Evolutionary conservation across 208 protist species (phyloP).

Genomic region (Porcisia hertigi): DNA sequence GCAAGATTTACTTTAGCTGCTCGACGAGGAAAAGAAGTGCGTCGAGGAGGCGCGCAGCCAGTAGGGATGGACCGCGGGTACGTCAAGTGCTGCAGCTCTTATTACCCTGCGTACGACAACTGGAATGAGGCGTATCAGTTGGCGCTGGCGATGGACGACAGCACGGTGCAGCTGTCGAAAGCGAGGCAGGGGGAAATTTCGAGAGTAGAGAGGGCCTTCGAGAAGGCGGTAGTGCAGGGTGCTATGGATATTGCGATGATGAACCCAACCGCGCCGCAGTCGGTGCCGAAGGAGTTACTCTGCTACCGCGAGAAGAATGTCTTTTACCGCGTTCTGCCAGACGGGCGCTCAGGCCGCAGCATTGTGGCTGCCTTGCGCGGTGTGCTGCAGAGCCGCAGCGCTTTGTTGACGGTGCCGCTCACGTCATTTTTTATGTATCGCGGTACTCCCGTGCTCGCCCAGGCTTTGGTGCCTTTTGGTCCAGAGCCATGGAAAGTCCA

Average conservation of each 20-base stretch:
- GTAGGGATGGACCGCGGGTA: slow-evolving; percentile 40
- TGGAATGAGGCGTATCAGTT: slow-evolving; percentile 85
- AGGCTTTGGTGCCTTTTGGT: slow-evolving; percentile 80
- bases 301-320: slow-evolving; percentile 86
- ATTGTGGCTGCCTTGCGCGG: slow-evolving; percentile 77
- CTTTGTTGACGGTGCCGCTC: slow-evolving; percentile 79
- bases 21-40: no score
- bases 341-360: slow-evolving; percentile 78
- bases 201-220: slow-evolving; percentile 60
- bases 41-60: neutral
- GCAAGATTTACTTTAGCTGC: no score
- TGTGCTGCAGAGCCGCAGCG: slow-evolving; percentile 70
- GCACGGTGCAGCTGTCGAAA: slow-evolving; percentile 42
- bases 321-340: slow-evolving; percentile 84
- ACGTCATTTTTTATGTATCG: slow-evolving; percentile 80
- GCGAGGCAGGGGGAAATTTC: slow-evolving; percentile 48
- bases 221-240: slow-evolving; percentile 41
- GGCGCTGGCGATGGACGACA: slow-evolving; percentile 69
- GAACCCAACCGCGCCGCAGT: slow-evolving; percentile 61
- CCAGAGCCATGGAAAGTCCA: slow-evolving; percentile 44
- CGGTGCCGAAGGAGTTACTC: slow-evolving; percentile 70
- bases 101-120: slow-evolving; percentile 39
- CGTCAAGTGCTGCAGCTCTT: slow-evolving; percentile 44
- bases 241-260: slow-evolving; percentile 75
- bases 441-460: slow-evolving; percentile 82